A percentile compares a stretch with the other conserved stretches of the same genome.
Evolutionary conservation across 257 asterid genomes (phyloP).

Genomic region (Ocimum tenuiflorum): DNA sequence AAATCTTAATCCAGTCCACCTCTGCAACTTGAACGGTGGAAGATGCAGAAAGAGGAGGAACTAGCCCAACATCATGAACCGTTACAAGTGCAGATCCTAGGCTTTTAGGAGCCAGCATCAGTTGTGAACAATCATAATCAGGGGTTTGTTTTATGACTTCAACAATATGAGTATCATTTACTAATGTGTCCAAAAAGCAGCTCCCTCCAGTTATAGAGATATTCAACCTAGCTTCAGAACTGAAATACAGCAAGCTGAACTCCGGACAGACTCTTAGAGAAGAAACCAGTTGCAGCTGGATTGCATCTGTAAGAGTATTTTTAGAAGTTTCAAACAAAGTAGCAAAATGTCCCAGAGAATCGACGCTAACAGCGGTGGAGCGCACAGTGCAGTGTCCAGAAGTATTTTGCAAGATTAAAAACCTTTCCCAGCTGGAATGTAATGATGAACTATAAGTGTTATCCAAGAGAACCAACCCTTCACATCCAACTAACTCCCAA

Average conservation of each 20-base stretch:
- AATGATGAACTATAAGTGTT: slow-evolving; percentile 29
- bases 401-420: slow-evolving; percentile 59
- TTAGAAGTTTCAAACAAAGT: slow-evolving; percentile 24
- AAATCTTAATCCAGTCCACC: slow-evolving; percentile 79
- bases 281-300: slow-evolving; percentile 72
- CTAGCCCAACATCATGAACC: slow-evolving; percentile 67
- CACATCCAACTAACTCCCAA: slow-evolving; percentile 68
- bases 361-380: slow-evolving; percentile 45
- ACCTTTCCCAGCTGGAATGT: slow-evolving; percentile 78
- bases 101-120: slow-evolving; percentile 66
- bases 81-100: slow-evolving; percentile 69
- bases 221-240: slow-evolving; percentile 58
- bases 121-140: slow-evolving; percentile 51
- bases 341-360: slow-evolving; percentile 31
- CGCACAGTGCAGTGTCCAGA: slow-evolving; percentile 71
- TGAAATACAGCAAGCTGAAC: slow-evolving; percentile 61
- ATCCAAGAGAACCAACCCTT: slow-evolving; percentile 57
- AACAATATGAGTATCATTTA: slow-evolving; percentile 56
- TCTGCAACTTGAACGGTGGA: slow-evolving; percentile 76
- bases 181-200: slow-evolving; percentile 49
- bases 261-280: slow-evolving; percentile 66
- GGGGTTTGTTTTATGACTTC: slow-evolving; percentile 38
- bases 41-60: slow-evolving; percentile 66
- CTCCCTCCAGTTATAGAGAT: slow-evolving; percentile 85
- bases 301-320: slow-evolving; percentile 59